A percentile compares a stretch with the other conserved stretches of the same genome.
Conservation (phyloP, 108 stramenopile genomes). For the Phaeodactylum tricornutum region DNA sequence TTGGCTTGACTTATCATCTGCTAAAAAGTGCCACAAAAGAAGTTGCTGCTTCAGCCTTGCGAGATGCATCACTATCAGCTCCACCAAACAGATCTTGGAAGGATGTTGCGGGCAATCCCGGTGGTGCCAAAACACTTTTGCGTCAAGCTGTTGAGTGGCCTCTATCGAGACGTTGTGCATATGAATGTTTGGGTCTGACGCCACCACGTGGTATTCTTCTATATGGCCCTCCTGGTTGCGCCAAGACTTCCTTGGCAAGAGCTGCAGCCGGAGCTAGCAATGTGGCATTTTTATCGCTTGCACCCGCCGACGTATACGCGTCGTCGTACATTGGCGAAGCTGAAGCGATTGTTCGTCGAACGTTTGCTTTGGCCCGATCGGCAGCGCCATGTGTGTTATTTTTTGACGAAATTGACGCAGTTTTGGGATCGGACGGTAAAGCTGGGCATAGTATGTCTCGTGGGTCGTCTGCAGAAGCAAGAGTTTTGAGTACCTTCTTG, state of each 20-base stretch:
- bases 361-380: slow-evolving; percentile 87
- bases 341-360: slow-evolving; percentile 87
- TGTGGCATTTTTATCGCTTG: slow-evolving; percentile 88
- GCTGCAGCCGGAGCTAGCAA: slow-evolving; percentile 90
- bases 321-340: slow-evolving; percentile 97
- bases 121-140: slow-evolving; percentile 74
- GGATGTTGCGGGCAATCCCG: slow-evolving; percentile 76
- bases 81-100: slow-evolving; percentile 69
- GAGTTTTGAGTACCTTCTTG: slow-evolving; percentile 90
- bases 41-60: slow-evolving; percentile 48
- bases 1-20: neutral
- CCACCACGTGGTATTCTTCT: slow-evolving; percentile 81
- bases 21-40: slow-evolving; percentile 11
- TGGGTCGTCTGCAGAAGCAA: slow-evolving; percentile 68
- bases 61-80: slow-evolving; percentile 53
- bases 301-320: slow-evolving; percentile 91
- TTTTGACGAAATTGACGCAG: slow-evolving; percentile 98
- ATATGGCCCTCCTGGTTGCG: slow-evolving; percentile 97
- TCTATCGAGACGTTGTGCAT: slow-evolving; percentile 33
- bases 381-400: slow-evolving; percentile 95
- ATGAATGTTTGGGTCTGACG: slow-evolving; percentile 37
- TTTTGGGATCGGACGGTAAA: slow-evolving; percentile 42
- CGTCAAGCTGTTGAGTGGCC: slow-evolving; percentile 82
- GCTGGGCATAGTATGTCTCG: slow-evolving; percentile 38
- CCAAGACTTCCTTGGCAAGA: slow-evolving; percentile 93